Conservation (phyloP, 352 stramenopile species). For the Globisporangium middletonii region DNA sequence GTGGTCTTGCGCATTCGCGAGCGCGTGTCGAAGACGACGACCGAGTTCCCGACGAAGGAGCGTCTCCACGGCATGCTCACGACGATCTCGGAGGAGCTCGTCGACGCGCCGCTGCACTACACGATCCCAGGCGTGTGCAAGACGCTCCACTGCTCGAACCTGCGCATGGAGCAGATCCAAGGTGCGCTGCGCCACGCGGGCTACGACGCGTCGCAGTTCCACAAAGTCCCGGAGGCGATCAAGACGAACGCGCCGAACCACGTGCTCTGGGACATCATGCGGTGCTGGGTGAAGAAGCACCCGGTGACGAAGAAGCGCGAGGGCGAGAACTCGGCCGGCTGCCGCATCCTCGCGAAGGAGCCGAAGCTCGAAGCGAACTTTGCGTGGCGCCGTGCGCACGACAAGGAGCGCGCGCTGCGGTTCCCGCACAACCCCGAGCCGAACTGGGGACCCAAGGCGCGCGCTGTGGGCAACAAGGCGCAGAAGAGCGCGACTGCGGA, state of each 20-base stretch:
- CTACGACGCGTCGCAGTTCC: conserved; percentile 96
- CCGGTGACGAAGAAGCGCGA: conserved; percentile 89
- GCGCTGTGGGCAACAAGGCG: conserved; percentile 68
- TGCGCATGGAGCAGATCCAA: conserved; percentile 92
- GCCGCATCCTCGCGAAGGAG: conserved; percentile 85
- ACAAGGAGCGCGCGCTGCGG: conserved; percentile 89
- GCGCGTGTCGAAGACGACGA: conserved; percentile 66
- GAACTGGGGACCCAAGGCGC: conserved; percentile 95
- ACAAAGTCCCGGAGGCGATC: conserved; percentile 97
- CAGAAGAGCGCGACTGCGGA: conserved; percentile 22
- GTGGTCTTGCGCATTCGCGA: conserved; percentile 82
- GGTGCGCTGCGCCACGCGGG: conserved; percentile 94
- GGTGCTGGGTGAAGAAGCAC: conserved; percentile 94
- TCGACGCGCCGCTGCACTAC: conserved; percentile 96
- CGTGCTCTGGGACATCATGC: conserved; percentile 98
- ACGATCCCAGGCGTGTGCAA: conserved; percentile 91
- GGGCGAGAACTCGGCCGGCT: conserved; percentile 62
- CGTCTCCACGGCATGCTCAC: conserved; percentile 94
- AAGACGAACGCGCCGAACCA: conserved; percentile 98
- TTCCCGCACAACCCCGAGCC: conserved; percentile 95
- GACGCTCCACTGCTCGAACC: conserved; percentile 90
- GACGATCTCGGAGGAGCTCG: conserved; percentile 93
- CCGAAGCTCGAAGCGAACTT: conserved; percentile 84
- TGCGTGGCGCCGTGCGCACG: conserved; percentile 55
- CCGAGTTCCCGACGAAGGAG: conserved; percentile 90